phyloP scores from a whole-genome alignment of 2,329 filamentous ascomycete species.

The Colletotrichum godetiae region DNA sequence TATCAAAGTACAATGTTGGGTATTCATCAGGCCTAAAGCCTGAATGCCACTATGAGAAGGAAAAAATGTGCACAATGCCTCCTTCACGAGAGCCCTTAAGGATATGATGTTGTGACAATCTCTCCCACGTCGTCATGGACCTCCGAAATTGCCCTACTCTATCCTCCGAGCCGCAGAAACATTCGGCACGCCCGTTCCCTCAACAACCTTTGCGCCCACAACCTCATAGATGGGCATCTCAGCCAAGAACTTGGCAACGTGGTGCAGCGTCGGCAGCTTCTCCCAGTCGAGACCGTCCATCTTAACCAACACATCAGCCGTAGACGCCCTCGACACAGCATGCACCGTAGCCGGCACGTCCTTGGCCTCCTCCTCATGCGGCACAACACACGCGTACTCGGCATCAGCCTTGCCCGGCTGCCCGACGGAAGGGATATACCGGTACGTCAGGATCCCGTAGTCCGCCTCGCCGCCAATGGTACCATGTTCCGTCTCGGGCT shows the following conservation, averaged over 20 bases:
- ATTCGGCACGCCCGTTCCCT: slow-evolving; percentile 64
- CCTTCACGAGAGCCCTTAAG: not conserved
- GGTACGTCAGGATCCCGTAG: slow-evolving; percentile 64
- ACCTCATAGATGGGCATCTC: slow-evolving; percentile 69
- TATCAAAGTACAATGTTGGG: not conserved
- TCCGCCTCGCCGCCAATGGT: slow-evolving; percentile 44
- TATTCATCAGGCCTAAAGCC: not conserved
- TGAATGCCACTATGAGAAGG: not conserved
- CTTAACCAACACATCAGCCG: slow-evolving; percentile 54
- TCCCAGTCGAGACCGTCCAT: slow-evolving; percentile 64
- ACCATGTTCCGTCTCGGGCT: slow-evolving; percentile 40
- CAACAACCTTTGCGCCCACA: slow-evolving; percentile 64
- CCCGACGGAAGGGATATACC: slow-evolving; percentile 68
- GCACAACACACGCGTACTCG: slow-evolving; percentile 60
- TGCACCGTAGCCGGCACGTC: slow-evolving; percentile 41
- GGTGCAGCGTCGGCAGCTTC: slow-evolving; percentile 69
- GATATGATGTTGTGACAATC: not conserved
- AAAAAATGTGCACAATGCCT: not conserved
- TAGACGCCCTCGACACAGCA: slow-evolving; percentile 48
- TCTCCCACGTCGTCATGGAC: not conserved
- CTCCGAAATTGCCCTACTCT: not conserved
- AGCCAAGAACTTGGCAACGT: slow-evolving; percentile 62
- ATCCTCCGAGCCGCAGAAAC: slow-evolving; percentile 43
- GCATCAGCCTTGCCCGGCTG: slow-evolving; percentile 62
- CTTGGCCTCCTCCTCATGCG: slow-evolving; percentile 48